Conservation (phyloP, 306 rosid genomes). For the Malus sylvestris region DNA sequence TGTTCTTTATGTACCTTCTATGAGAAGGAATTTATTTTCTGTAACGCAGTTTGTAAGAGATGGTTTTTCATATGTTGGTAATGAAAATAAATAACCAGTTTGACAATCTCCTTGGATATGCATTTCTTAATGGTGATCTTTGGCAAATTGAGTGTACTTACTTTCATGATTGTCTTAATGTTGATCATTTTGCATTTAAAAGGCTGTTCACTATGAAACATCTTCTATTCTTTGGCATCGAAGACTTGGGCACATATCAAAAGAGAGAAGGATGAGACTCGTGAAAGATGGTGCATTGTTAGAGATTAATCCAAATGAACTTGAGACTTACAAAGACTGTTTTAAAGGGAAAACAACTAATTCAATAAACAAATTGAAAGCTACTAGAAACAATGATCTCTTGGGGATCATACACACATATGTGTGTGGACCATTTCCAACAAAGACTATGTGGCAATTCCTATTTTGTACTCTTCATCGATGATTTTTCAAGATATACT, state of each 20-base stretch:
- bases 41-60: rapidly evolving
- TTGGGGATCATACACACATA: background rate
- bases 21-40: too few species aligned
- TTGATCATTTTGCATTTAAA: background rate
- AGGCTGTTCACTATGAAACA: too few species aligned
- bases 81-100: too few species aligned
- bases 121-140: too few species aligned
- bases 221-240: background rate
- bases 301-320: too few species aligned
- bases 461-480: background rate
- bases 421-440: background rate
- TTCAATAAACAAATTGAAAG: background rate
- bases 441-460: background rate
- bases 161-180: background rate
- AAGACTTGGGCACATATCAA: background rate
- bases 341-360: too few species aligned
- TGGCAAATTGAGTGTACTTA: background rate
- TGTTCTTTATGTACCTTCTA: too few species aligned
- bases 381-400: background rate
- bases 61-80: too few species aligned
- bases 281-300: background rate
- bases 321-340: too few species aligned
- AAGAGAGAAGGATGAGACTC: background rate
- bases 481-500: background rate
- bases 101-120: too few species aligned